Evolutionary conservation across 176 grass and related monocot species (phyloP).

Genomic region (Thinopyrum elongatum): DNA sequence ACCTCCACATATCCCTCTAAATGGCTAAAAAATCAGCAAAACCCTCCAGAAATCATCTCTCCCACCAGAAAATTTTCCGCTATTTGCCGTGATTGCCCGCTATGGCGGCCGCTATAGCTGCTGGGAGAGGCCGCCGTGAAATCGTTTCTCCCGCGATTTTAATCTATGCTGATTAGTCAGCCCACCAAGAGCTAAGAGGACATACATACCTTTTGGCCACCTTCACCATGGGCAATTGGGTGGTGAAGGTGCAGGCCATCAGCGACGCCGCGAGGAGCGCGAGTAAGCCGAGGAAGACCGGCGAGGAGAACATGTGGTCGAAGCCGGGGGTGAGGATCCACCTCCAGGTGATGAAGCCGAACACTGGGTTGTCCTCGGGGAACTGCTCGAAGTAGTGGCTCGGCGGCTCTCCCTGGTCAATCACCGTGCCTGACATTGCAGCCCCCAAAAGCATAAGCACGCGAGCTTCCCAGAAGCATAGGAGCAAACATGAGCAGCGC

Average conservation of each 20-base stretch:
- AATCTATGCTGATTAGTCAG: too few relatives aligned
- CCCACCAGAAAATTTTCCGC: too few relatives aligned
- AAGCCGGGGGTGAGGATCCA: conserved; percentile 92
- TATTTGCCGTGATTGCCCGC: too few relatives aligned
- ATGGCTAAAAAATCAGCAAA: too few relatives aligned
- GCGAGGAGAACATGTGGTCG: conserved; percentile 96
- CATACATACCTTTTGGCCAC: conserved; percentile 64
- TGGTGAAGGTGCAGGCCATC: conserved; percentile 96
- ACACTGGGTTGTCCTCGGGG: conserved; percentile 76
- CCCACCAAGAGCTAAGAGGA: background rate
- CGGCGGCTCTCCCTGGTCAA: conserved; percentile 82
- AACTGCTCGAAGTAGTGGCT: conserved; percentile 81
- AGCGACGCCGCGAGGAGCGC: conserved; percentile 76
- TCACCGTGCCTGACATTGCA: conserved; percentile 56
- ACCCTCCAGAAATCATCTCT: too few relatives aligned
- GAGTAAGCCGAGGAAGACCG: conserved; percentile 81
- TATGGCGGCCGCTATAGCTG: too few relatives aligned
- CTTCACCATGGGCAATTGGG: conserved; percentile 93
- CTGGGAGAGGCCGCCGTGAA: too few relatives aligned
- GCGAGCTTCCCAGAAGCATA: background rate
- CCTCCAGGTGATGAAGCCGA: conserved; percentile 86
- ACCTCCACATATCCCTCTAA: too few relatives aligned
- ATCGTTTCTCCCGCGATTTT: too few relatives aligned
- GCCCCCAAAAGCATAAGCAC: background rate
- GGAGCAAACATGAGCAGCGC: background rate